Conservation (phyloP, 2,329 filamentous ascomycete species). For the Tolypocladium album region DNA sequence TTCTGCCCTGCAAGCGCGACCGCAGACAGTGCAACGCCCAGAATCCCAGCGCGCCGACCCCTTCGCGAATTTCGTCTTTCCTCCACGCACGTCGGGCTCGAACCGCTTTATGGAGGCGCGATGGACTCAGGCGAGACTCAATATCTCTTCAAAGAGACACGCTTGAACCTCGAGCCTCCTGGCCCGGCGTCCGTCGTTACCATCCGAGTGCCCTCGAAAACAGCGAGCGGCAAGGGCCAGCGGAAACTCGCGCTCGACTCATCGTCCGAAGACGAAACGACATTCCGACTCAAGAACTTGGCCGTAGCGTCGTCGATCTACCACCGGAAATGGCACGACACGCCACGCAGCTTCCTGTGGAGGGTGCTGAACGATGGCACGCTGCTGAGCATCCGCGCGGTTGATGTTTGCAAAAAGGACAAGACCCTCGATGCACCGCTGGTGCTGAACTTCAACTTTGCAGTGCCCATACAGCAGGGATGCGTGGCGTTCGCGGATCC, state of each 20-base stretch:
- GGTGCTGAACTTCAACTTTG: constrained; percentile 69
- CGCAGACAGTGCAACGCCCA: constrained; percentile 9
- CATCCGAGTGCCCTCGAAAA: constrained; percentile 53
- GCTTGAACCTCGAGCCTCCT: constrained; percentile 68
- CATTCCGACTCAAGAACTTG: constrained; percentile 62
- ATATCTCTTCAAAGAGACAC: constrained; percentile 76
- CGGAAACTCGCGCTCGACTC: constrained; percentile 24
- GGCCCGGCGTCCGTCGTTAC: constrained; percentile 59
- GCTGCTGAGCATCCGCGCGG: constrained; percentile 70
- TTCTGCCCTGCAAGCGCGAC: constrained; percentile 21
- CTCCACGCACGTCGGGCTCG: constrained; percentile 7
- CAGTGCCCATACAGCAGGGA: constrained; percentile 58
- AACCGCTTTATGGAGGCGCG: constrained; percentile 46
- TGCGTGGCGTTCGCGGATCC: constrained; percentile 79
- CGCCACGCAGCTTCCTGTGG: constrained; percentile 85
- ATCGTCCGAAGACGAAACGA: constrained; percentile 55
- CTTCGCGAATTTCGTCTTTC: constrained; percentile 1
- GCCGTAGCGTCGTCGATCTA: constrained; percentile 75
- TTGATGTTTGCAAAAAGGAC: constrained; percentile 65
- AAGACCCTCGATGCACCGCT: constrained; percentile 59
- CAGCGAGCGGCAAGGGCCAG: constrained; percentile 30
- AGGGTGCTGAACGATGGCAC: constrained; percentile 71
- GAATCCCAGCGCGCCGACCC: neutral
- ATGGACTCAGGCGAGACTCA: constrained; percentile 55
- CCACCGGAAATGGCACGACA: constrained; percentile 64